Evolutionary conservation across 2,329 filamentous ascomycete genomes (phyloP).

Genomic region (Sporothrix variecibatus): DNA sequence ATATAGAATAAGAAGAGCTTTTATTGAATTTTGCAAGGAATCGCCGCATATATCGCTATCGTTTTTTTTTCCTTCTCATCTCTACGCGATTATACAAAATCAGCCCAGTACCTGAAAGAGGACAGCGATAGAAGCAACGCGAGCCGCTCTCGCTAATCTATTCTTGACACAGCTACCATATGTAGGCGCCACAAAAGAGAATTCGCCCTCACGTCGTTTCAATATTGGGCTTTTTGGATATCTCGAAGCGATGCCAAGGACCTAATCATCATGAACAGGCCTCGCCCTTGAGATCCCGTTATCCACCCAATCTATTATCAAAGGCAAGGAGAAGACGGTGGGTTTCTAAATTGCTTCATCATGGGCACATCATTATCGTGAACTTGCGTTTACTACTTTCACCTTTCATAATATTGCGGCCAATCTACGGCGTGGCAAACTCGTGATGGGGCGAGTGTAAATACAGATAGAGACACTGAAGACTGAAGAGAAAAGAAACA

Average conservation of each 20-base stretch:
- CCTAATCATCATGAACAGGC: not conserved
- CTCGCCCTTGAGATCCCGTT: not conserved
- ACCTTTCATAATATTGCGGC: not conserved
- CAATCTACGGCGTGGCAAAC: not conserved
- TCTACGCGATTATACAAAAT: not conserved
- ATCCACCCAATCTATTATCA: not conserved
- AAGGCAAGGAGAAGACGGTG: too few relatives aligned
- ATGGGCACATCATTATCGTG: not conserved
- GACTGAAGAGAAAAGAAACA: not conserved
- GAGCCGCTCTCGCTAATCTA: not conserved
- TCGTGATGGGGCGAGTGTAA: not conserved
- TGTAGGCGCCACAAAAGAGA: not conserved
- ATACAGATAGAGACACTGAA: not conserved
- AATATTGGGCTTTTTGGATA: not conserved
- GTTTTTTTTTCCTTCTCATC: not conserved
- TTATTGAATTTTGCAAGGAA: not conserved
- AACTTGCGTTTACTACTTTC: not conserved
- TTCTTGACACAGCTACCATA: not conserved
- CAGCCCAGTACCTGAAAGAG: not conserved
- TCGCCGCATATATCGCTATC: not conserved
- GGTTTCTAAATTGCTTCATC: not conserved
- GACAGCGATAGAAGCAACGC: not conserved
- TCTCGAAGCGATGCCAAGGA: slow-evolving; percentile 2
- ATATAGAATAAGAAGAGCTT: not conserved
- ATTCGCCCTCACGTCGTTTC: not conserved